phyloP scores from a whole-genome alignment of 768 basidiomycete genomes.

The Macrolepiota albuminosa region DNA sequence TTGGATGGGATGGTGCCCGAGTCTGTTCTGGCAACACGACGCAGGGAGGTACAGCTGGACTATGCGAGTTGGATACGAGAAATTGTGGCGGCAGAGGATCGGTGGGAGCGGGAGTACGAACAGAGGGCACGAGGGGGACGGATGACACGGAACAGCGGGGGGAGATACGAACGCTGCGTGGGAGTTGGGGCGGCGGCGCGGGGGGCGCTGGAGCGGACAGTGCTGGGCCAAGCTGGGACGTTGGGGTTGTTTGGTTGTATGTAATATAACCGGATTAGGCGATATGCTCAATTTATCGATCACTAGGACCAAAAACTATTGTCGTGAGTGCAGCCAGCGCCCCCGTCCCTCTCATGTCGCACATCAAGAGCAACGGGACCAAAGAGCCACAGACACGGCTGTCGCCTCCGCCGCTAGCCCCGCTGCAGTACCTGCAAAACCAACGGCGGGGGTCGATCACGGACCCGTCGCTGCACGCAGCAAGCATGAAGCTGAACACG shows the following conservation, averaged over 20 bases:
- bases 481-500: conserved; percentile 26
- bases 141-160: conserved; percentile 54
- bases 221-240: conserved; percentile 14
- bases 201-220: conserved; percentile 24
- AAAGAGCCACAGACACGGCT: conserved; percentile 33
- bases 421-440: conserved; percentile 74
- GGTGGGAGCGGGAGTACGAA: conserved; percentile 27
- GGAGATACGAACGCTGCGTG: conserved; percentile 39
- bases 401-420: conserved; percentile 61
- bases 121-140: conserved; percentile 30
- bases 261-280: conserved; percentile 39
- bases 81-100: conserved; percentile 67
- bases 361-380: conserved; percentile 16
- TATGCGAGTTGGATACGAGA: conserved; percentile 64
- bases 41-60: conserved; percentile 51
- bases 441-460: conserved; percentile 83
- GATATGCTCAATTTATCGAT: conserved; percentile 26
- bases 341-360: not conserved
- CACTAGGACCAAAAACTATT: conserved; percentile 1
- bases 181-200: conserved; percentile 33
- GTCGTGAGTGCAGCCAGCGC: not conserved
- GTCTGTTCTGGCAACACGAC: conserved; percentile 37
- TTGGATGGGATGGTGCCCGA: conserved; percentile 45
- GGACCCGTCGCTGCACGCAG: conserved; percentile 74
- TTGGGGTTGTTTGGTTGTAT: conserved; percentile 28